These are phyloP conservation scores for Scenedesmus sp. DNA, from an alignment of 163 green algal species.

Conservation along the genomic window DNA sequence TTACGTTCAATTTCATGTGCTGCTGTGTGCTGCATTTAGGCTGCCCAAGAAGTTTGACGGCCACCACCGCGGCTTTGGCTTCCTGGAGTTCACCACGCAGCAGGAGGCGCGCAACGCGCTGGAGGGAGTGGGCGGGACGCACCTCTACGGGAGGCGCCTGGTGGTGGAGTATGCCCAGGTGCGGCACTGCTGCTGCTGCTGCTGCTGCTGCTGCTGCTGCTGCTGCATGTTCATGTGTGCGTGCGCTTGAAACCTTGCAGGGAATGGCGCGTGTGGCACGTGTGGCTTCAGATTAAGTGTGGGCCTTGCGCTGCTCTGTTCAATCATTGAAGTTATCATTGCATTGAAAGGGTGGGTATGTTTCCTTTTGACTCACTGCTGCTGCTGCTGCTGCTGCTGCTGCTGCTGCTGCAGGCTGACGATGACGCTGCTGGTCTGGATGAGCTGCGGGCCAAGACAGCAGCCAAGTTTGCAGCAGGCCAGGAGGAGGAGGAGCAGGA, in stretches of 20 bases:
- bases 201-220: no score
- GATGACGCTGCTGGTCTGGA: conserved; percentile 69
- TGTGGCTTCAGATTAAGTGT: background rate
- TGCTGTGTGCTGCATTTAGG: conserved; percentile 41
- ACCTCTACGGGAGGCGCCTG: conserved; percentile 95
- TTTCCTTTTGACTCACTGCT: no score
- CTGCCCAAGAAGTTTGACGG: conserved; percentile 99
- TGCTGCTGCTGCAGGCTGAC: background rate
- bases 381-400: background rate
- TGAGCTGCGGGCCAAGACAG: conserved; percentile 85
- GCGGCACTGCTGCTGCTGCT: conserved; percentile 59
- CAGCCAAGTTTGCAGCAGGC: conserved; percentile 66
- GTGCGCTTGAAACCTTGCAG: background rate
- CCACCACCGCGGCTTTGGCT: conserved; percentile 96
- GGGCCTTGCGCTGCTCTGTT: background rate
- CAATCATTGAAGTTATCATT: background rate
- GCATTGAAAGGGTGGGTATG: background rate
- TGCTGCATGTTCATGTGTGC: no score
- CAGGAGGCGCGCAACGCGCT: conserved; percentile 84
- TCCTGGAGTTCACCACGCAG: conserved; percentile 97
- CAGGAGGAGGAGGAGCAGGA: conserved; percentile 45
- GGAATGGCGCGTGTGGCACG: background rate
- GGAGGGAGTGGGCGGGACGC: conserved; percentile 79
- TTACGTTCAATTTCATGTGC: background rate
- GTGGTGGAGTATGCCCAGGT: conserved; percentile 88